Conservation (phyloP, 1,139 yeast species). For the Candida sanyaensis region DNA sequence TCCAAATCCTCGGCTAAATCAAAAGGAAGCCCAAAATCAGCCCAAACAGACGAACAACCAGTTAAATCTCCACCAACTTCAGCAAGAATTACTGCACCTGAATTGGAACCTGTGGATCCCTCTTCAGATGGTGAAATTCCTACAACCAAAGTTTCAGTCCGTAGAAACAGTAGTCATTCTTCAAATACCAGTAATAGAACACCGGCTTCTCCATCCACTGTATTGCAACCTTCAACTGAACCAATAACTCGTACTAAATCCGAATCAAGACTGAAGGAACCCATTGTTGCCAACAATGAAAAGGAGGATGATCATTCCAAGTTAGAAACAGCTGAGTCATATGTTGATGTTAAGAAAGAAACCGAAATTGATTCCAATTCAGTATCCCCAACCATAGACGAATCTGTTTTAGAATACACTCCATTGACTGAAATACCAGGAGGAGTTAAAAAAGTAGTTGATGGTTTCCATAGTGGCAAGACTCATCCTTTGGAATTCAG, state of each 20-base stretch:
- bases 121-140: conserved; percentile 3
- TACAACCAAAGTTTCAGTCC: conserved; percentile 8
- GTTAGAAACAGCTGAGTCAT: background rate
- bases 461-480: conserved; percentile 50
- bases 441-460: conserved; percentile 43
- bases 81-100: conserved; percentile 5
- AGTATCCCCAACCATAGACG: background rate
- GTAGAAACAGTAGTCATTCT: conserved; percentile 7
- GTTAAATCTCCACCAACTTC: background rate
- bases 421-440: conserved; percentile 51
- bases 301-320: background rate
- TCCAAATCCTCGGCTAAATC: conserved; percentile 4
- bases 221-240: background rate
- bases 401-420: conserved; percentile 29
- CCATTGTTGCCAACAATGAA: background rate
- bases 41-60: background rate
- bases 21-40: background rate
- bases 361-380: conserved; percentile 1
- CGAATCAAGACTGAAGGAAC: background rate
- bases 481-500: conserved; percentile 59
- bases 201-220: background rate
- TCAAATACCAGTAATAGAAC: background rate
- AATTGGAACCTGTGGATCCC: conserved; percentile 8
- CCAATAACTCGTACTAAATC: background rate
- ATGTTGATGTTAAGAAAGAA: conserved; percentile 1